Conservation (phyloP, 139 green algal genomes). For the Chlorella sp. region DNA sequence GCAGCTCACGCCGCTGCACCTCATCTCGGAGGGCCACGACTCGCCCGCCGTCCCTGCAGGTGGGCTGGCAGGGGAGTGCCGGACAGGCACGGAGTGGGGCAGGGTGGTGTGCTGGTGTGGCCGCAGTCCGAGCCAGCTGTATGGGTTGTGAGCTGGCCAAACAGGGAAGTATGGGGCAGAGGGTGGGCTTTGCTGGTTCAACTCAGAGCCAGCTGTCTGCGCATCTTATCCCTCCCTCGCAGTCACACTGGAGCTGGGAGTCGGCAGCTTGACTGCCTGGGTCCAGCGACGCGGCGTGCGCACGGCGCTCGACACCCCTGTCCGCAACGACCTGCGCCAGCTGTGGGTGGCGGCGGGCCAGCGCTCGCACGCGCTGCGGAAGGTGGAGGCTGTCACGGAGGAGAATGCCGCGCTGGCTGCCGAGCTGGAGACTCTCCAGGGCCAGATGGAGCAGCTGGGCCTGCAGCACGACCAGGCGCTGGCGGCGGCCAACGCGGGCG, state of each 20-base stretch:
- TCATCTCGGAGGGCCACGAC: constrained; percentile 19
- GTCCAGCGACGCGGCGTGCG: constrained; percentile 38
- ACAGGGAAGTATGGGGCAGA: too few relatives aligned
- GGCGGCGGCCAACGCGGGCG: constrained; percentile 16
- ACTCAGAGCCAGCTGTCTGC: too few relatives aligned
- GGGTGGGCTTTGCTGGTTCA: too few relatives aligned
- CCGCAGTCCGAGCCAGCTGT: too few relatives aligned
- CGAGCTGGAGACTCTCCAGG: constrained; percentile 20
- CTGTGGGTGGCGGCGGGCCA: constrained; percentile 30
- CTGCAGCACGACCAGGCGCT: constrained; percentile 19
- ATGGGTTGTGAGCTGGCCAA: too few relatives aligned
- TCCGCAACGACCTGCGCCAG: constrained; percentile 22
- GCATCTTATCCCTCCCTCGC: too few relatives aligned
- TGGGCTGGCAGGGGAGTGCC: not conserved
- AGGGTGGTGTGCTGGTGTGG: too few relatives aligned
- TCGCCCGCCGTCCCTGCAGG: too few relatives aligned
- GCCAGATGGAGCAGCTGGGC: constrained; percentile 4
- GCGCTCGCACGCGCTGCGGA: not conserved
- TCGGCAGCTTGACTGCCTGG: constrained; percentile 33
- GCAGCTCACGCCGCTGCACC: constrained; percentile 33
- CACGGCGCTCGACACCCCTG: constrained; percentile 20
- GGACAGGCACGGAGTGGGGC: not conserved
- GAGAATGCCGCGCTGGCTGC: constrained; percentile 23
- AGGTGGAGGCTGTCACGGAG: not conserved
- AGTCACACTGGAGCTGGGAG: too few relatives aligned